These are phyloP conservation scores for Chytriomyces hyalinus DNA, from an alignment of 192 early-diverging fungal species.

Conservation along the genomic window DNA sequence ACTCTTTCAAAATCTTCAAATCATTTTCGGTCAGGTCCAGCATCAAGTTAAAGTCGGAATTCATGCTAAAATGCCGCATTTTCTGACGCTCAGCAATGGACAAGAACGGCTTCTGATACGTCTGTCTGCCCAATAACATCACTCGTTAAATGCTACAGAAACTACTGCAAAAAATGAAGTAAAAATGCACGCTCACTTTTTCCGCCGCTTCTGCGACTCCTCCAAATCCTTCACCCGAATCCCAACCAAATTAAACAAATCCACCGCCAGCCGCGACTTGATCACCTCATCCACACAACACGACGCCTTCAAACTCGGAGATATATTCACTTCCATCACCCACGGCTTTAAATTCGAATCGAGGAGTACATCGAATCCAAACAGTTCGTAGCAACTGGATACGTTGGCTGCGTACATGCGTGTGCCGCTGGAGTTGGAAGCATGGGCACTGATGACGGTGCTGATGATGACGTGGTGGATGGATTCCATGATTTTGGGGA, in stretches of 20 bases:
- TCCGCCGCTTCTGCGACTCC: conserved; percentile 18
- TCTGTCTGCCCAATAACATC: neutral
- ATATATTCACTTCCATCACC: conserved; percentile 67
- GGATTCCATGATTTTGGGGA: conserved; percentile 33
- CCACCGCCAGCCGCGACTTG: conserved; percentile 45
- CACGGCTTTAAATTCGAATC: conserved; percentile 59
- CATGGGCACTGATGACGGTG: conserved; percentile 48
- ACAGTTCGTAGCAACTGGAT: conserved; percentile 63
- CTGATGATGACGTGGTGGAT: conserved; percentile 49
- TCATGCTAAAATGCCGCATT: conserved; percentile 14
- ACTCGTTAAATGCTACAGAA: conserved; percentile 1
- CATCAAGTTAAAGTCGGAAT: conserved; percentile 27
- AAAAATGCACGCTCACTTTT: conserved; percentile 13
- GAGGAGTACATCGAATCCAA: conserved; percentile 65
- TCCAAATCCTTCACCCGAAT: conserved; percentile 42
- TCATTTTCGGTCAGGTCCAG: conserved; percentile 41
- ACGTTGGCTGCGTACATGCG: conserved; percentile 46
- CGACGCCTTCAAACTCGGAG: conserved; percentile 53
- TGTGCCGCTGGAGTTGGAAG: conserved; percentile 46
- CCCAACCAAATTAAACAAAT: conserved; percentile 56
- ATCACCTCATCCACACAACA: conserved; percentile 48
- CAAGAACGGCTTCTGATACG: conserved; percentile 26
- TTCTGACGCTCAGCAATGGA: conserved; percentile 29
- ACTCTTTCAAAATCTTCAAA: conserved; percentile 39
- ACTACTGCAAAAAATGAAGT: neutral